phyloP scores from a whole-genome alignment of 2,329 filamentous ascomycete genomes.

The Penicillium sumatraense region DNA sequence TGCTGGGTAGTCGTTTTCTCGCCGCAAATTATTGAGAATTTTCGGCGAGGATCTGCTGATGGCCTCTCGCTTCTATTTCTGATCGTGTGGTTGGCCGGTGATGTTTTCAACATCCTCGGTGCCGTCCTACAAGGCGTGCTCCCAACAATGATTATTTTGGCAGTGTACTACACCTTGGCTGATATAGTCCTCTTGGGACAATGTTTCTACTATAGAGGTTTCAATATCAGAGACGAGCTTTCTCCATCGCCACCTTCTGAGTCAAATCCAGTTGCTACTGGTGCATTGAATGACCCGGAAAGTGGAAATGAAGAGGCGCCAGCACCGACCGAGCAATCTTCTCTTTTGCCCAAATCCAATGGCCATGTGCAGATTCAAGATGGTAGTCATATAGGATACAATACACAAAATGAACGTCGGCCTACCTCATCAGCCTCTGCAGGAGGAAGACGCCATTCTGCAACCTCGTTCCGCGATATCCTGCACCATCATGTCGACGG shows the following conservation, averaged over 20 bases:
- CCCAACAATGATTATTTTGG: constrained; percentile 95
- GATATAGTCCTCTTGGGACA: constrained; percentile 87
- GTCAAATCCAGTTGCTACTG: constrained; percentile 13
- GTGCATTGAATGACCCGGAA: constrained; percentile 18
- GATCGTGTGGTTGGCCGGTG: constrained; percentile 87
- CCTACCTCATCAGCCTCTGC: constrained; percentile 12
- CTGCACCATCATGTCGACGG: constrained; percentile 61
- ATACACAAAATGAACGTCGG: constrained; percentile 7
- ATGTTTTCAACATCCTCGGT: constrained; percentile 97
- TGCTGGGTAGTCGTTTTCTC: constrained; percentile 99
- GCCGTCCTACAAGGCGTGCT: constrained; percentile 87
- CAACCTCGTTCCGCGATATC: constrained; percentile 49
- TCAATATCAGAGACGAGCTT: constrained; percentile 51
- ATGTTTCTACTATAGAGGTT: constrained; percentile 95
- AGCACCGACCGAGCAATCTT: constrained; percentile 35
- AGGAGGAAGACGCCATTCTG: constrained; percentile 30
- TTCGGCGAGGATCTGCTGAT: constrained; percentile 80
- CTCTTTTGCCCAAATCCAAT: constrained; percentile 31
- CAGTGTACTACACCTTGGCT: constrained; percentile 89
- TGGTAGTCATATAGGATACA: constrained; percentile 1
- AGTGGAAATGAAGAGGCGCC: constrained; percentile 23
- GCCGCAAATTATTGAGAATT: constrained; percentile 95
- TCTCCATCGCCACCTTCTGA: constrained; percentile 23
- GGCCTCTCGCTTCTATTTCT: constrained; percentile 91
- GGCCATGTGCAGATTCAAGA: constrained; percentile 20